Conservation (phyloP, 352 stramenopile genomes). For the Globisporangium uncinulatum region DNA sequence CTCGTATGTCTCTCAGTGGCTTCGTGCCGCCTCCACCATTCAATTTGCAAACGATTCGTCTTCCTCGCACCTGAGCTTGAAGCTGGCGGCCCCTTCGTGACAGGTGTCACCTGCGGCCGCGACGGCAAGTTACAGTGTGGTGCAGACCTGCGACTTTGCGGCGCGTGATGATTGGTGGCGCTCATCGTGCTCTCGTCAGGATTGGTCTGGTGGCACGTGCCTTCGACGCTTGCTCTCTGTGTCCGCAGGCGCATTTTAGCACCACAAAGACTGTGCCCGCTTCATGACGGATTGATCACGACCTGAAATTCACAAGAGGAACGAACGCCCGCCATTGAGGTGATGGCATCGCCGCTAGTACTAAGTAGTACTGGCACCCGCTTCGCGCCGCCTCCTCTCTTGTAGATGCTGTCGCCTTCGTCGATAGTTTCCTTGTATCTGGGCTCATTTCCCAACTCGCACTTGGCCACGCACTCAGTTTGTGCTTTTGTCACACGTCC, state of each 20-base stretch:
- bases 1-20: no score
- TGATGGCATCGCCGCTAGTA: no score
- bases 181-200: not conserved
- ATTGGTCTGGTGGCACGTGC: slow-evolving; percentile 8
- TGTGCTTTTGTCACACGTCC: no score
- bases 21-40: no score
- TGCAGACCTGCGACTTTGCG: not conserved
- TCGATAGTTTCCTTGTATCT: no score
- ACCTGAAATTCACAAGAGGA: not conserved
- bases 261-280: not conserved
- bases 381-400: no score
- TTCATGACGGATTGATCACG: not conserved
- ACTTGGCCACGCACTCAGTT: no score
- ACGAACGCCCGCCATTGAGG: not conserved
- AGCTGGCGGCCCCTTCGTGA: not conserved
- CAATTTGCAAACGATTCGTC: no score
- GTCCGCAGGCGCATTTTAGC: not conserved
- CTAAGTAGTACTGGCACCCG: no score
- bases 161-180: not conserved
- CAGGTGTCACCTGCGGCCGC: not conserved
- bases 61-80: no score
- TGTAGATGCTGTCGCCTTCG: no score
- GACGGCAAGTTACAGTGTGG: not conserved
- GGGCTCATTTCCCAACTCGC: no score
- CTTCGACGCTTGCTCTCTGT: not conserved